These are phyloP conservation scores for Creolimax fragrantissima DNA, from an alignment of 78 protist genomes.

Conservation along the genomic window DNA sequence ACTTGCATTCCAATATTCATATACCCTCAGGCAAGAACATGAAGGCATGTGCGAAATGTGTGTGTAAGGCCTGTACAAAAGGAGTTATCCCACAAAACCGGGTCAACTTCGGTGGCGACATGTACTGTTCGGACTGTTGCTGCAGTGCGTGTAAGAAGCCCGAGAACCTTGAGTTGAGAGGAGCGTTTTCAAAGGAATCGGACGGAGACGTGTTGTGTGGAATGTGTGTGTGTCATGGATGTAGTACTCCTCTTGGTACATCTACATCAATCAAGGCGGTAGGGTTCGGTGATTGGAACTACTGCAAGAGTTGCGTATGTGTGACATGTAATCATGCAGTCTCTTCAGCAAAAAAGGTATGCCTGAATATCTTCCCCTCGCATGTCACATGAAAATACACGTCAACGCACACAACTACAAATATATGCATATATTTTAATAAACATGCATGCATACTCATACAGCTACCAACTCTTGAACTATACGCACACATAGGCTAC, in stretches of 20 bases:
- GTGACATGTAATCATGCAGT: neutral
- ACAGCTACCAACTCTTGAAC: neutral
- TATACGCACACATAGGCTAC: neutral
- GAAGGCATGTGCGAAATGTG: neutral
- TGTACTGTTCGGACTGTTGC: neutral
- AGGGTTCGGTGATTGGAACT: neutral
- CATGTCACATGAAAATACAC: neutral
- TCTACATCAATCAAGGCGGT: neutral
- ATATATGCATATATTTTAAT: neutral
- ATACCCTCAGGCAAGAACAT: no score
- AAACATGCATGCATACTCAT: neutral
- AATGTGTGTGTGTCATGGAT: neutral
- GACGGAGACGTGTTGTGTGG: neutral
- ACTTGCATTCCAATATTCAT: no score
- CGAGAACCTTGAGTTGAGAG: neutral
- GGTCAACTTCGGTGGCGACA: neutral
- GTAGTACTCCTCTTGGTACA: neutral
- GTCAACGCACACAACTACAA: neutral
- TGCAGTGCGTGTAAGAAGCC: neutral
- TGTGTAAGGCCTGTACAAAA: neutral
- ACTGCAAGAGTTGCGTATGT: slow-evolving; percentile 5
- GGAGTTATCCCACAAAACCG: neutral
- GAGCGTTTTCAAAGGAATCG: neutral
- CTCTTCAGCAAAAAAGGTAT: neutral
- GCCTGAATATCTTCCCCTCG: neutral